Conservation (phyloP, 352 stramenopile genomes). For the Sclerospora graminicola region DNA sequence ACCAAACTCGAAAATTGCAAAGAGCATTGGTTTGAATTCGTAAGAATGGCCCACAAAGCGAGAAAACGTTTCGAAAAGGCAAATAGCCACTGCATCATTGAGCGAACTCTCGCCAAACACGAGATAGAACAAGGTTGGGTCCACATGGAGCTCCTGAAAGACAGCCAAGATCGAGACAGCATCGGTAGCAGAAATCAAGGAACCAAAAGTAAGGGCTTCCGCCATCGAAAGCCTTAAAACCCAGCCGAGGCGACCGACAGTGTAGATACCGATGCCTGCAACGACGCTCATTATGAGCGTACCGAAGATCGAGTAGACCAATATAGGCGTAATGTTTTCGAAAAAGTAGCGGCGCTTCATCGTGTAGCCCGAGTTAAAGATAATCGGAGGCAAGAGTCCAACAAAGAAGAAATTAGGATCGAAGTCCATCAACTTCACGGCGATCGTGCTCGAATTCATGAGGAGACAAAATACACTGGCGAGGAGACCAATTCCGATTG, state of each 20-base stretch:
- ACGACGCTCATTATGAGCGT: conserved; percentile 87
- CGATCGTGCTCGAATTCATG: conserved; percentile 56
- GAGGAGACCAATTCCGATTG: conserved; percentile 48
- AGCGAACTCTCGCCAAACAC: conserved; percentile 93
- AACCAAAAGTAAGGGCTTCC: conserved; percentile 87
- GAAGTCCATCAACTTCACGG: conserved; percentile 77
- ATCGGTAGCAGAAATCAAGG: conserved; percentile 90
- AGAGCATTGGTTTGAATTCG: conserved; percentile 58
- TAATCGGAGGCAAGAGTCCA: conserved; percentile 87
- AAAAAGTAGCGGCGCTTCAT: conserved; percentile 90
- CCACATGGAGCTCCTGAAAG: conserved; percentile 84
- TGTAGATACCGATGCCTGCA: conserved; percentile 69
- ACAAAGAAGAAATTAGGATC: conserved; percentile 91
- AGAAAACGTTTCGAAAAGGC: conserved; percentile 88
- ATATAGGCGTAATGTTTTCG: conserved; percentile 84
- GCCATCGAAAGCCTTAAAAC: conserved; percentile 75
- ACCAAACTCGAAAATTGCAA: conserved; percentile 84
- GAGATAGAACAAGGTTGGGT: conserved; percentile 91
- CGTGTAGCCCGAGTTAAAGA: conserved; percentile 92
- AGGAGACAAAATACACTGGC: conserved; percentile 49
- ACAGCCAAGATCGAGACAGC: conserved; percentile 88
- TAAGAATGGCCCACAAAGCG: not conserved
- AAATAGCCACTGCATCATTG: conserved; percentile 92
- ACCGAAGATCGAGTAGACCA: conserved; percentile 84
- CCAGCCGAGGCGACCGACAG: conserved; percentile 46